Conservation (phyloP, 2,329 filamentous ascomycete genomes). For the Apiospora phragmitis region DNA sequence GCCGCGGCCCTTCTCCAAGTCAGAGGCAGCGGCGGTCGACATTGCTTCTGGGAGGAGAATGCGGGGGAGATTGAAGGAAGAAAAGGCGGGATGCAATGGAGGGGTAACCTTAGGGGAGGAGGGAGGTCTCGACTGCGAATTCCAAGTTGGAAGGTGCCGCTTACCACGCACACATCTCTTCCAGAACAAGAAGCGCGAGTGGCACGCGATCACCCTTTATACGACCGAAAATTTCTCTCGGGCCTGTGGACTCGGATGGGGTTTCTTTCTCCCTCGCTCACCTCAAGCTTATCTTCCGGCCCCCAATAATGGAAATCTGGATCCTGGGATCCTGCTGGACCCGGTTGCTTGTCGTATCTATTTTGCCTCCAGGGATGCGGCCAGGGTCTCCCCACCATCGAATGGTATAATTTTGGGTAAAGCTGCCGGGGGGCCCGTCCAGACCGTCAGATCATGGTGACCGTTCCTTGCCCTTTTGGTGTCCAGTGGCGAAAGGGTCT, state of each 20-base stretch:
- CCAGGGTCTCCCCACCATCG: not conserved
- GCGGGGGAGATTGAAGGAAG: not conserved
- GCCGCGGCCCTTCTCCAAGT: not conserved
- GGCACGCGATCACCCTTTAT: not conserved
- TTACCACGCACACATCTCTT: constrained; percentile 2
- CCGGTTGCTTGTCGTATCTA: not conserved
- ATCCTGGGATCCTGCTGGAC: not conserved
- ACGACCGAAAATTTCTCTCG: not conserved
- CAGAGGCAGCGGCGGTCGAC: not conserved
- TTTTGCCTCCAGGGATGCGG: not conserved
- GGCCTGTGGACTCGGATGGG: not conserved
- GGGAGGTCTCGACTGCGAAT: not conserved
- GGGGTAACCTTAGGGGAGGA: not conserved
- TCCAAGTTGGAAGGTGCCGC: constrained; percentile 8
- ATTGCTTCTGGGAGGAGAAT: not conserved
- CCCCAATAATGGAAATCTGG: not conserved
- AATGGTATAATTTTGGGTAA: not conserved
- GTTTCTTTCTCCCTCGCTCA: not conserved
- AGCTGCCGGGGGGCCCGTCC: not conserved
- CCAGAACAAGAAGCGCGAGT: not conserved
- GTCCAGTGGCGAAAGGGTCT: not conserved
- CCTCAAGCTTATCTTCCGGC: not conserved
- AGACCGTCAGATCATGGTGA: not conserved
- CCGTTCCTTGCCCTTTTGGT: not conserved
- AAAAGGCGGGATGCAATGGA: not conserved